These are phyloP conservation scores for Aquilaria malaccensis DNA, from an alignment of 345 rosid species.

Conservation along the genomic window DNA sequence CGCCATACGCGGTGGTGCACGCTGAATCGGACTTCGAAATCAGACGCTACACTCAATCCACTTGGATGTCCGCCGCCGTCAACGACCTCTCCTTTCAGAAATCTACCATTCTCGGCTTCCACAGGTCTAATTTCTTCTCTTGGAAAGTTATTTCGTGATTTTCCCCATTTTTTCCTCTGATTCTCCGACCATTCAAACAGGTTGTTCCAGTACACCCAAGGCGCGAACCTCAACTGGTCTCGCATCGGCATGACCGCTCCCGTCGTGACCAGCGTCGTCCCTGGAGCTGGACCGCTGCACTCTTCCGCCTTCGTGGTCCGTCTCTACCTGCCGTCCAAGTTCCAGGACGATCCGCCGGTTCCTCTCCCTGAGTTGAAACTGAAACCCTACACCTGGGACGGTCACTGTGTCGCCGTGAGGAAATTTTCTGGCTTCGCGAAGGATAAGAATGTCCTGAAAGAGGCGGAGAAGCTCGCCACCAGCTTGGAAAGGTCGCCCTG, in stretches of 20 bases:
- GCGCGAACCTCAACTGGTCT: constrained; percentile 65
- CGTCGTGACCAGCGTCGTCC: constrained; percentile 50
- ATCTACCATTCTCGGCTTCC: constrained; percentile 54
- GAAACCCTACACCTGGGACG: constrained; percentile 31
- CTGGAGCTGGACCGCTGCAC: constrained; percentile 54
- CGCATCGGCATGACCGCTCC: constrained; percentile 63
- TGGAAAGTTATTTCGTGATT: neutral
- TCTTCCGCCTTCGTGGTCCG: constrained; percentile 45
- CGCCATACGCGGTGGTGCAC: constrained; percentile 44
- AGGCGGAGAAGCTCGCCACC: constrained; percentile 43
- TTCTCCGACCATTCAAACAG: constrained; percentile 12
- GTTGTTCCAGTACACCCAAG: constrained; percentile 59
- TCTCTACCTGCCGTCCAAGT: constrained; percentile 49
- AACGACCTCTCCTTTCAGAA: constrained; percentile 46
- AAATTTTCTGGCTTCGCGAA: constrained; percentile 58
- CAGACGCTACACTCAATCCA: constrained; percentile 39
- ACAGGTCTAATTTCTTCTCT: constrained; percentile 27
- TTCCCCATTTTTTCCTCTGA: neutral
- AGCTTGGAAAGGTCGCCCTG: constrained; percentile 55
- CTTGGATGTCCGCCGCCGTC: constrained; percentile 53
- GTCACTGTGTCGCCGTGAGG: constrained; percentile 48
- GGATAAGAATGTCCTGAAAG: constrained; percentile 34
- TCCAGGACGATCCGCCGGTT: constrained; percentile 48
- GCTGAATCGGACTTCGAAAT: constrained; percentile 56
- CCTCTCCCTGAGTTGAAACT: constrained; percentile 51